Evolutionary conservation across 2,329 filamentous ascomycete species (phyloP).

Genomic region (Magnaporthales sp.): DNA sequence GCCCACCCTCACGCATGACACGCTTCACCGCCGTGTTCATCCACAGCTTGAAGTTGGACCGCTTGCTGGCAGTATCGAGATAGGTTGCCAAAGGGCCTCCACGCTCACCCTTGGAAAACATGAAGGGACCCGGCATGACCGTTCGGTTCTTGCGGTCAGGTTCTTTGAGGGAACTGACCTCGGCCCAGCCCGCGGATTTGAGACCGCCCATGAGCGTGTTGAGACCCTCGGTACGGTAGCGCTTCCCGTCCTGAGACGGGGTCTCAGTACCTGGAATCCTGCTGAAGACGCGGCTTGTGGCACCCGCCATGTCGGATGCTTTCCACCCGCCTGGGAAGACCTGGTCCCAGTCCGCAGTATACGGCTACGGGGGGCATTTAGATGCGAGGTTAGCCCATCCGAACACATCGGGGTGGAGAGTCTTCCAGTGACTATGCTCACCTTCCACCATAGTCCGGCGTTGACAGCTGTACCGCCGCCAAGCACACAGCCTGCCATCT

Average conservation of each 20-base stretch:
- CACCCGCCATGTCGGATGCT: conserved; percentile 44
- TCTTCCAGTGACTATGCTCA: conserved; percentile 14
- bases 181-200: conserved; percentile 49
- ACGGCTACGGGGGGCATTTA: conserved; percentile 29
- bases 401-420: conserved; percentile 6
- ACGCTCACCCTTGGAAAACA: conserved; percentile 52
- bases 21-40: conserved; percentile 58
- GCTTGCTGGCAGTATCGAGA: conserved; percentile 45
- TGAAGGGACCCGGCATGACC: conserved; percentile 51
- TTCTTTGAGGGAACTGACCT: conserved; percentile 45
- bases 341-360: conserved; percentile 53
- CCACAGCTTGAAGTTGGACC: conserved; percentile 58
- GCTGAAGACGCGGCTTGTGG: conserved; percentile 49
- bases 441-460: conserved; percentile 60
- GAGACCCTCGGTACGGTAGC: conserved; percentile 54
- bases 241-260: conserved; percentile 51
- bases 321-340: conserved; percentile 61
- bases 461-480: conserved; percentile 62
- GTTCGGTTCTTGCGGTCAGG: conserved; percentile 53
- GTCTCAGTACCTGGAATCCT: conserved; percentile 55
- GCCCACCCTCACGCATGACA: conserved; percentile 53
- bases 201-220: conserved; percentile 48
- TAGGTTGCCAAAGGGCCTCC: conserved; percentile 59
- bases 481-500: conserved; percentile 64
- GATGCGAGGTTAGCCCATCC: not conserved